Evolutionary conservation across 768 basidiomycete species (phyloP), one percentile per base, ranked within the genome.

Genomic region (Candolleomyces efflorescens): DNA sequence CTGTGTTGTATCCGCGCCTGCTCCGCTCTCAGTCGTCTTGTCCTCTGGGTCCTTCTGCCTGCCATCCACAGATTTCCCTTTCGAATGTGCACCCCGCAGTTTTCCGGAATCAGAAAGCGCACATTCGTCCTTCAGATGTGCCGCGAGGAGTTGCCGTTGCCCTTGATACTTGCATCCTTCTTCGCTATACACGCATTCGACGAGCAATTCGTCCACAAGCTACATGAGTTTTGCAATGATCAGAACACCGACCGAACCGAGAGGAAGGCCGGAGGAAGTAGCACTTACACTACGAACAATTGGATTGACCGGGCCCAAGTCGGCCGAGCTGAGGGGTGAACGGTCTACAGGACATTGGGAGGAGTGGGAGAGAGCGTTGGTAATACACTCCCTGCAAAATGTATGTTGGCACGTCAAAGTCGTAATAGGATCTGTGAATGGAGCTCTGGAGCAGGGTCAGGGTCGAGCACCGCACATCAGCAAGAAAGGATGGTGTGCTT

Each of bases 301-400:
- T 13, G 87, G 83, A 68, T 85, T 82, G n/a, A 89, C 87, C 17
- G 85, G 83, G 0, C 65, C 64, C 55, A 94, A 72, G 61, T 89
- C 84, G n/a, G 72, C 73, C n/a, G 72, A 55, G 1, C 73, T 70
- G 32, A 95, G 75, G 0, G 84, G 77, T 13, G 83, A 86, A 20
- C 94, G 83, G 71, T 95, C 93, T 27, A 96, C 84, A 11, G 94
- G 94, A 68, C 94, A 96, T 60, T 86, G 85, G 0, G 80, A 75
- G 6, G 85, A 83, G 59, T 89, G 82, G 12, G 71, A 68, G 3
- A 95, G 78, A 0, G 93, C 89, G 51, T 78, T 76, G n/a, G 74
- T 63, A 59, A 94, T 90, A 66, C 94, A 96, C 27, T 84, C 86
- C n/a, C 72, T 71, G 69, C 94, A 96, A 69, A 95, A 95, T 0